Evolutionary conservation across 179 eudicot species (phyloP).

Genomic region (Drosera spatulata): DNA sequence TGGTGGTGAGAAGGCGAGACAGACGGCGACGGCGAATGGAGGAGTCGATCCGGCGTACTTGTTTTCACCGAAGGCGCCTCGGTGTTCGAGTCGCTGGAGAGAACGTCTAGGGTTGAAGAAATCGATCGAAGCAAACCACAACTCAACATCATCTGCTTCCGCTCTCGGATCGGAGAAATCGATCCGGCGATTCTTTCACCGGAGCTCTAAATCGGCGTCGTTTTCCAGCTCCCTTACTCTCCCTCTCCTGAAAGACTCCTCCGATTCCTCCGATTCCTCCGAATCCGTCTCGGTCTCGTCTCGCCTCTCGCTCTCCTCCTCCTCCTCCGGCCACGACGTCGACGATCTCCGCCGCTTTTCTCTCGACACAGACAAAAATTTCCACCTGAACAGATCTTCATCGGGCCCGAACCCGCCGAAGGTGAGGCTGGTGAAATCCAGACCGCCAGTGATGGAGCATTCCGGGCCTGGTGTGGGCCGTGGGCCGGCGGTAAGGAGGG

Average conservation of each 20-base stretch:
- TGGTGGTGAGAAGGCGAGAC: constrained; percentile 12
- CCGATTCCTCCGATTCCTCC: constrained; percentile 20
- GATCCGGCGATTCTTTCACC: constrained; percentile 34
- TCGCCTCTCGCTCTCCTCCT: constrained; percentile 34
- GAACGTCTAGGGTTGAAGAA: constrained; percentile 68
- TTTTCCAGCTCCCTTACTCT: constrained; percentile 27
- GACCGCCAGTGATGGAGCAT: constrained; percentile 5
- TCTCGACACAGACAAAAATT: constrained; percentile 35
- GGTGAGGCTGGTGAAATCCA: constrained; percentile 18
- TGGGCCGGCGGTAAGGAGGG: constrained; percentile 14
- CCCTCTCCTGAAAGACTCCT: constrained; percentile 35
- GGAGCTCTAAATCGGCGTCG: constrained; percentile 38
- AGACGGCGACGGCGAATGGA: constrained; percentile 9
- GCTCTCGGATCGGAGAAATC: constrained; percentile 22
- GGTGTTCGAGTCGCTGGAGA: constrained; percentile 78
- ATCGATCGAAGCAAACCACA: constrained; percentile 22
- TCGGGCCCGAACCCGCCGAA: constrained; percentile 16
- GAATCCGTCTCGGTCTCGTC: constrained; percentile 38
- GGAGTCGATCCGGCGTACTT: constrained; percentile 16
- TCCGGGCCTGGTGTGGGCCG: constrained; percentile 4
- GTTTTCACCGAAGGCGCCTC: constrained; percentile 75
- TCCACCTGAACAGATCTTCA: not conserved
- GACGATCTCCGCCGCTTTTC: constrained; percentile 63
- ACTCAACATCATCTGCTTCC: constrained; percentile 11
- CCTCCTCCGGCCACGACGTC: constrained; percentile 53